Evolutionary conservation across 306 rosid species (phyloP), one percentile per base, ranked within the genome.

Genomic region (Prosopis cineraria): DNA sequence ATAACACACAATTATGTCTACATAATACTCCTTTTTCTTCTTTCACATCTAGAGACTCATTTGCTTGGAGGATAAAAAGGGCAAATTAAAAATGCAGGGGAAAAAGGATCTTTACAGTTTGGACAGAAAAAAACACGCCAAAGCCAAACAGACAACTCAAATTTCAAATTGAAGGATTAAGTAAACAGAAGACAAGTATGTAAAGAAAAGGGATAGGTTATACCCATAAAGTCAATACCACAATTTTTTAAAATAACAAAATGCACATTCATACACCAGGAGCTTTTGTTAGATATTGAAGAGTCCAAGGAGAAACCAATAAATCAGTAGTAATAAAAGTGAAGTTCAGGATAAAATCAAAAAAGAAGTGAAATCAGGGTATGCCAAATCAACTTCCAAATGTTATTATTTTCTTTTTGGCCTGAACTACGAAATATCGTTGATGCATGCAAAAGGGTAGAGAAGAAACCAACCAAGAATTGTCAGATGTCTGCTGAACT

Each of bases 401-500:
- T 25, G 67, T 41, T 30, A 74, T 16, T 14, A 2, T 3, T 41
- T 52, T 9, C 3, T 52, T 20, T 20, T 52, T 8, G 59, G 59
- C 59, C 4, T 20, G 27, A 39, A 36, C 29, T 64, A 34, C 47
- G 1, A 25, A 14, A 65, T n/a, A 71, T 48, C n/a, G 71, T 19
- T 17, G 19, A 72, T 73, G 20, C 66, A 64, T 55, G 10, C 62
- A 25, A 65, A 72, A 69, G 52, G 33, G 13, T 36, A 79, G 11
- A 52, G 47, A 45, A 77, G 73, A 77, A 37, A 88, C 91, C 84
- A 66, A 96, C 98, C 98, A 94, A 53, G 94, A 90, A 70, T 89
- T 88, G 78, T 90, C 97, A 0, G 93, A 84, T 83, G 86, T 75
- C 63, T 91, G 97, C 80, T 92, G 96, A 84, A 92, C 93, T 90